A percentile compares a stretch with the other conserved stretches of the same genome.
These are phyloP conservation scores for Lyophyllum semitale DNA, from an alignment of 768 basidiomycete genomes.

Conservation along the genomic window DNA sequence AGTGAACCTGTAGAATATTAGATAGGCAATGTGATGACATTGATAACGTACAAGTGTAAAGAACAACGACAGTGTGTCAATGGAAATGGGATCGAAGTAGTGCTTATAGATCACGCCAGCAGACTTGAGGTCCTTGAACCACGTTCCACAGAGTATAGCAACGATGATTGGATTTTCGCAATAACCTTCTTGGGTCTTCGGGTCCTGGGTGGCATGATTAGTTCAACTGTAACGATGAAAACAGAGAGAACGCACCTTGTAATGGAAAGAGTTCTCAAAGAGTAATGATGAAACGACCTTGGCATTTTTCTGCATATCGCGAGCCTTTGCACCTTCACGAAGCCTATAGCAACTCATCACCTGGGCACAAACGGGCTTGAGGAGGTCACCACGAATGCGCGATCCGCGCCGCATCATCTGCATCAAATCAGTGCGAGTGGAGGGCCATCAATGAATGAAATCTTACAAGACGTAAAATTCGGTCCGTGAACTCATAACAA, in stretches of 20 bases:
- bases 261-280: not conserved
- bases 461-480: not conserved
- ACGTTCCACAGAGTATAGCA: not conserved
- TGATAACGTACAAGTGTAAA: not conserved
- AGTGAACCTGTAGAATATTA: not conserved
- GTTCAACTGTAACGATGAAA: no score
- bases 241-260: conserved; percentile 8
- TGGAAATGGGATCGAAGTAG: conserved; percentile 15
- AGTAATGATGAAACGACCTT: not conserved
- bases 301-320: not conserved
- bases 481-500: not conserved
- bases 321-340: not conserved
- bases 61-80: conserved; percentile 10
- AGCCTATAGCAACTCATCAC: not conserved
- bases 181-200: not conserved
- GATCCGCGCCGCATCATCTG: not conserved
- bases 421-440: no score
- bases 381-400: not conserved
- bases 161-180: conserved; percentile 4
- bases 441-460: no score
- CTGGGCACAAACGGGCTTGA: no score
- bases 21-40: not conserved
- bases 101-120: conserved; percentile 1
- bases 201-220: not conserved
- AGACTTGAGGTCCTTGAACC: conserved; percentile 6